A percentile compares a stretch with the other conserved stretches of the same genome.
Evolutionary conservation across 129 eudicot genomes (phyloP).

Genomic region (Flaveria trinervia): DNA sequence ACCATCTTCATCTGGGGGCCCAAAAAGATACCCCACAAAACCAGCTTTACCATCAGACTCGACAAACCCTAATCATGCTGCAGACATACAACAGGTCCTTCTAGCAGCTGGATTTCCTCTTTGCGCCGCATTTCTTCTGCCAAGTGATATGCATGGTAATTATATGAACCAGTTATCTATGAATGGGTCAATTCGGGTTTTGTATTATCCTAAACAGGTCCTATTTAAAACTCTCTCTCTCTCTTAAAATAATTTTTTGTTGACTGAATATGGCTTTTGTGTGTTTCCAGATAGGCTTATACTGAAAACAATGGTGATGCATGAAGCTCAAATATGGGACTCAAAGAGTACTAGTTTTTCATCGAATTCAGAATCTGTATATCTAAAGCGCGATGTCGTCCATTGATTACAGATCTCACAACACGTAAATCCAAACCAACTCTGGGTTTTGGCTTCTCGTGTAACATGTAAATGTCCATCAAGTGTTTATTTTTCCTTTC

Average conservation of each 20-base stretch:
- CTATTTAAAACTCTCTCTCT: no score
- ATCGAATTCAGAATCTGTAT: slow-evolving; percentile 35
- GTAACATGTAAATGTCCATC: slow-evolving; percentile 39
- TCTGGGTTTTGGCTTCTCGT: slow-evolving; percentile 33
- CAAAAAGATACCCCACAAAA: slow-evolving; percentile 62
- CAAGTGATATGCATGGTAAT: slow-evolving; percentile 57
- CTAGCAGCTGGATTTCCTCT: slow-evolving; percentile 93
- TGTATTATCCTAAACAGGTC: neutral
- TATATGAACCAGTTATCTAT: neutral
- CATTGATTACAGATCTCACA: slow-evolving; percentile 30
- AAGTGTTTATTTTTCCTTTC: slow-evolving; percentile 17
- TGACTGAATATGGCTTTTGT: slow-evolving; percentile 3
- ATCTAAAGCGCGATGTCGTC: slow-evolving; percentile 40
- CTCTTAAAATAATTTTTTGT: neutral
- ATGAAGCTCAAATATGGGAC: slow-evolving; percentile 18
- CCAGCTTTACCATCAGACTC: slow-evolving; percentile 65
- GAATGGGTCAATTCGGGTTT: neutral
- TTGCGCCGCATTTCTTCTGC: slow-evolving; percentile 89
- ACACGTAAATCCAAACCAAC: slow-evolving; percentile 29
- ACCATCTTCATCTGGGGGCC: slow-evolving; percentile 57
- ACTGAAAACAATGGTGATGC: slow-evolving; percentile 27
- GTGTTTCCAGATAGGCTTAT: slow-evolving; percentile 31
- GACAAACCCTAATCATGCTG: slow-evolving; percentile 60
- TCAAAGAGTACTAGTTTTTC: slow-evolving; percentile 15
- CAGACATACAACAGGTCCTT: slow-evolving; percentile 60